Evolutionary conservation across 1,284 basidiomycete genomes (phyloP).

Genomic region (Cutaneotrichosporon spelunceum): DNA sequence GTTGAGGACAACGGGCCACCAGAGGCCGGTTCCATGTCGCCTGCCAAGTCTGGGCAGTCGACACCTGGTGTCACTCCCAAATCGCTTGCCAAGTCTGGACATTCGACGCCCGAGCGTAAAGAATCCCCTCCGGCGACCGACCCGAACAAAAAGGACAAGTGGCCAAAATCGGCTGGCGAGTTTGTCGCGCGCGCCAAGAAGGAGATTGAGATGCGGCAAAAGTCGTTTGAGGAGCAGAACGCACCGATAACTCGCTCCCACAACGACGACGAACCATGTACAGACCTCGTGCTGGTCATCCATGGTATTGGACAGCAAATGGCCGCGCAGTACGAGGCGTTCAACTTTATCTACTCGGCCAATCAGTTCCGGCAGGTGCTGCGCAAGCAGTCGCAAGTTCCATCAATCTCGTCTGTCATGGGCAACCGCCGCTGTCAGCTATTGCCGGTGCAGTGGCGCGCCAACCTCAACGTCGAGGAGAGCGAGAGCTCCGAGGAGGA

Average conservation of each 20-base stretch:
- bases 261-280: conserved; percentile 50
- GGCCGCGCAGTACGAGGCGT: conserved; percentile 54
- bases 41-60: conserved; percentile 28
- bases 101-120: conserved; percentile 31
- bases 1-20: neutral
- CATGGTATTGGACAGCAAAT: conserved; percentile 56
- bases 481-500: conserved; percentile 52
- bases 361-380: conserved; percentile 54
- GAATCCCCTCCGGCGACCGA: conserved; percentile 1
- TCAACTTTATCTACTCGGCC: conserved; percentile 56
- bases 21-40: neutral
- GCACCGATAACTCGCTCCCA: conserved; percentile 43
- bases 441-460: conserved; percentile 59
- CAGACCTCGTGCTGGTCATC: conserved; percentile 55
- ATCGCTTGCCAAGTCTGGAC: conserved; percentile 23
- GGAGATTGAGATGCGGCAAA: conserved; percentile 15
- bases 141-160: conserved; percentile 17
- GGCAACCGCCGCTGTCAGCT: conserved; percentile 54
- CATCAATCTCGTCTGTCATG: conserved; percentile 54
- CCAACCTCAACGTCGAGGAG: conserved; percentile 53
- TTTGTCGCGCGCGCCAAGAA: conserved; percentile 12
- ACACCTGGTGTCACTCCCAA: conserved; percentile 22
- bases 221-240: conserved; percentile 46
- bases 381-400: conserved; percentile 51
- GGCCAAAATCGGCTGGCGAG: neutral